Evolutionary conservation across 2,329 filamentous ascomycete genomes (phyloP).

Genomic region (Botrytis elliptica): DNA sequence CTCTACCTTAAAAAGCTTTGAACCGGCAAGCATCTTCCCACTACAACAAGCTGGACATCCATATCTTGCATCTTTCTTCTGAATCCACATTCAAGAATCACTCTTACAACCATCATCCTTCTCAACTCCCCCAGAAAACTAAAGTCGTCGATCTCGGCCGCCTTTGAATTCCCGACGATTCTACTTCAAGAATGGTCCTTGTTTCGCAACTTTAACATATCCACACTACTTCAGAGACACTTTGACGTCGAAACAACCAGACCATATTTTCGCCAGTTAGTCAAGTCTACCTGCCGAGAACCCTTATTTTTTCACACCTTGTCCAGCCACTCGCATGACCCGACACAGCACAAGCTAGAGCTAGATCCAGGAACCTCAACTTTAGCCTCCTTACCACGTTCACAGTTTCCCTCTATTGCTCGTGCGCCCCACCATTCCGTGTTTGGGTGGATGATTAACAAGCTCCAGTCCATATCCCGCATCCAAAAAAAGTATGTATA

Average conservation of each 20-base stretch:
- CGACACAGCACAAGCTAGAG: constrained; percentile 23
- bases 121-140: constrained; percentile 22
- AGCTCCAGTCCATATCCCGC: constrained; percentile 27
- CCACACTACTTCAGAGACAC: constrained; percentile 27
- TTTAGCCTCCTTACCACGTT: constrained; percentile 22
- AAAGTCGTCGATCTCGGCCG: constrained; percentile 28
- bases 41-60: background rate
- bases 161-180: constrained; percentile 23
- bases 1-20: constrained; percentile 12
- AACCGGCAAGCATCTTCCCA: constrained; percentile 9
- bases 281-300: constrained; percentile 28
- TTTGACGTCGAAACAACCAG: constrained; percentile 38
- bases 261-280: constrained; percentile 29
- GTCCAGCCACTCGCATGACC: constrained; percentile 34
- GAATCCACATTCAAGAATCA: background rate
- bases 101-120: constrained; percentile 17
- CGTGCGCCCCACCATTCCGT: constrained; percentile 34
- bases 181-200: constrained; percentile 36
- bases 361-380: constrained; percentile 26
- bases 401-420: constrained; percentile 25
- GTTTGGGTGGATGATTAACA: constrained; percentile 27
- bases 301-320: constrained; percentile 28
- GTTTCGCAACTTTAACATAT: constrained; percentile 36
- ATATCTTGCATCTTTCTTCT: background rate
- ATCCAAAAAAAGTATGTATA: constrained; percentile 36